These are phyloP conservation scores for Tricholoma hemisulphureum DNA, from an alignment of 768 basidiomycete genomes.

Conservation along the genomic window DNA sequence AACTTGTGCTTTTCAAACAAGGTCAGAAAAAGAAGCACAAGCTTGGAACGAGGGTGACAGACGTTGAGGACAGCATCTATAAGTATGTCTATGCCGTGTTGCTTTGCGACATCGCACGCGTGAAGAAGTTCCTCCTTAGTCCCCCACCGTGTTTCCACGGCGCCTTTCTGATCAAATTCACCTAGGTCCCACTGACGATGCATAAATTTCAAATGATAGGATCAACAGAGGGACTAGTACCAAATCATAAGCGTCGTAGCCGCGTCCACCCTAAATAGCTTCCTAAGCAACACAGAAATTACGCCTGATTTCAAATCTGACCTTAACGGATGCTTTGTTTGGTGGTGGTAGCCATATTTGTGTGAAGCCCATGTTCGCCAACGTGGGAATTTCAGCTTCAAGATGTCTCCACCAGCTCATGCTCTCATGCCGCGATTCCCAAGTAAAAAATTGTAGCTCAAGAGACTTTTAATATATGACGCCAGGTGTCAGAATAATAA, in stretches of 20 bases:
- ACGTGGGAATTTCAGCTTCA: constrained; percentile 57
- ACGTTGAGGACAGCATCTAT: constrained; percentile 93
- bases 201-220: background rate
- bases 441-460: constrained; percentile 83
- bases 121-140: constrained; percentile 73
- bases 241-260: constrained; percentile 86
- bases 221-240: constrained; percentile 37
- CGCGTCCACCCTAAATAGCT: constrained; percentile 56
- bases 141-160: constrained; percentile 80
- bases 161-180: constrained; percentile 78
- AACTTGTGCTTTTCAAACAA: constrained; percentile 63
- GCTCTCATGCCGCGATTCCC: constrained; percentile 58
- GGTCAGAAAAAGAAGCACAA: constrained; percentile 11
- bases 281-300: background rate
- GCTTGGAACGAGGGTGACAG: constrained; percentile 13
- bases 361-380: constrained; percentile 70
- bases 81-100: constrained; percentile 69
- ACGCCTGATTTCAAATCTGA: constrained; percentile 6
- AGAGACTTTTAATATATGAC: constrained; percentile 4
- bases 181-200: constrained; percentile 76
- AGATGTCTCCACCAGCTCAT: constrained; percentile 84
- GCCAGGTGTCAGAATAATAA: background rate
- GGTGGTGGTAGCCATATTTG: constrained; percentile 85
- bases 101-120: constrained; percentile 66
- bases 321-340: constrained; percentile 70